Evolutionary conservation across 2,329 filamentous ascomycete species (phyloP), one percentile per base, ranked within the genome.

Genomic region (Coleophoma eucalyptorum): DNA sequence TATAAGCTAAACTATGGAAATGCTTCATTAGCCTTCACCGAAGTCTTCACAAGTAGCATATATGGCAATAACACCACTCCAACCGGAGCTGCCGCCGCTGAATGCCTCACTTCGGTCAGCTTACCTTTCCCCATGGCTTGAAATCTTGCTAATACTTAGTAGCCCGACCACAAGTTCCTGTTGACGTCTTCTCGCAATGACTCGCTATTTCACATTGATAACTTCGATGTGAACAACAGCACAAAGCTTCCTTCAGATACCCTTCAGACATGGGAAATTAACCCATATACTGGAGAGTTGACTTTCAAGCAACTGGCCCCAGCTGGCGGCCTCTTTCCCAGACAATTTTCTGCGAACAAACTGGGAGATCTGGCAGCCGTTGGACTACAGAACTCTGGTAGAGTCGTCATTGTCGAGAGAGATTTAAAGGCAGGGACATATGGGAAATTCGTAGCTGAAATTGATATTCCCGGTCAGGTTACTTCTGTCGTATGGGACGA

Each of bases 101-200:
- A 87, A 65, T 75, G 85, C 49, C 53, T 70, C 5, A 57, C 86
- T 37, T 81, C 82, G 42, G 81, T 84, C 69, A 69, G 79, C 71
- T 11, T n/a, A n/a, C 37, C 16, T 19, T 45, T 37, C 16, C 37
- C 18, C 18, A 15, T 26, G 16, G 33, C 41, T 40, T 26, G 15
- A 40, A 31, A n/a, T 2, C 37, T 50, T 26, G 43, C 33, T 46
- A 53, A 51, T 53, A 51, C 48, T 34, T 37, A 18, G 20, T 41
- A 83, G 80, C 78, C 80, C 45, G 79, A 83, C 60, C 71, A 76
- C 53, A 78, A 76, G 34, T 88, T 83, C 70, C 64, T 91, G 47
- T 73, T 87, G 57, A 76, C 87, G 40, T 86, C 84, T 2, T 87
- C 87, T 55, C 84, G 89, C 54, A 78, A 79, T 62, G 85, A 86